A percentile compares a stretch with the other conserved stretches of the same genome.
These are phyloP conservation scores for Cyclanthera cordifolia DNA, from an alignment of 306 rosid genomes.

Conservation along the genomic window DNA sequence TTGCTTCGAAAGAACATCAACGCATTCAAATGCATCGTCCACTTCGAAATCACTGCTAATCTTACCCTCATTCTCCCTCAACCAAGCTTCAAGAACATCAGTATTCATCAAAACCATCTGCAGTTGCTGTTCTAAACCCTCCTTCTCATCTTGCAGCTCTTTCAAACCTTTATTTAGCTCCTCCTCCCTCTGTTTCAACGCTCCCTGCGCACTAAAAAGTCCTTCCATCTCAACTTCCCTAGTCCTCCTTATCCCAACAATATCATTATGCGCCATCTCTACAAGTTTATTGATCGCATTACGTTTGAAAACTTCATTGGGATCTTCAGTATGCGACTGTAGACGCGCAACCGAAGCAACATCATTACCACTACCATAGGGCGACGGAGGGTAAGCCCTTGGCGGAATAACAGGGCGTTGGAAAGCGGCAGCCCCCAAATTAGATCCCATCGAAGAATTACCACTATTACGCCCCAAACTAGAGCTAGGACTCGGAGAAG, in stretches of 20 bases:
- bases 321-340: slow-evolving; percentile 45
- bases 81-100: slow-evolving; percentile 68
- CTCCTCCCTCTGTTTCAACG: slow-evolving; percentile 55
- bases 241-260: slow-evolving; percentile 39
- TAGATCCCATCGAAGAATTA: slow-evolving; percentile 12
- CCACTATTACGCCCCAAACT: slow-evolving; percentile 13
- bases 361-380: slow-evolving; percentile 33
- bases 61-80: slow-evolving; percentile 63
- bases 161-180: slow-evolving; percentile 38
- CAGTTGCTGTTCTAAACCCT: slow-evolving; percentile 72
- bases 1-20: slow-evolving; percentile 60
- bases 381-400: slow-evolving; percentile 61
- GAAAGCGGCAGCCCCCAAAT: slow-evolving; percentile 23
- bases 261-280: slow-evolving; percentile 51
- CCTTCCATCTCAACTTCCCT: slow-evolving; percentile 75
- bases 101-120: slow-evolving; percentile 82
- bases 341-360: slow-evolving; percentile 21
- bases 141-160: slow-evolving; percentile 78
- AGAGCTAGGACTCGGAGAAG: slow-evolving; percentile 16
- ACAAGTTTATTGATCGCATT: slow-evolving; percentile 67
- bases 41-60: slow-evolving; percentile 22
- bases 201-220: slow-evolving; percentile 44
- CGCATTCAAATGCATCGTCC: slow-evolving; percentile 59
- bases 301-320: slow-evolving; percentile 48
- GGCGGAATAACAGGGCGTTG: slow-evolving; percentile 40